Evolutionary conservation across 75 land plant species (phyloP).

Genomic region (Picea sitchensis): DNA sequence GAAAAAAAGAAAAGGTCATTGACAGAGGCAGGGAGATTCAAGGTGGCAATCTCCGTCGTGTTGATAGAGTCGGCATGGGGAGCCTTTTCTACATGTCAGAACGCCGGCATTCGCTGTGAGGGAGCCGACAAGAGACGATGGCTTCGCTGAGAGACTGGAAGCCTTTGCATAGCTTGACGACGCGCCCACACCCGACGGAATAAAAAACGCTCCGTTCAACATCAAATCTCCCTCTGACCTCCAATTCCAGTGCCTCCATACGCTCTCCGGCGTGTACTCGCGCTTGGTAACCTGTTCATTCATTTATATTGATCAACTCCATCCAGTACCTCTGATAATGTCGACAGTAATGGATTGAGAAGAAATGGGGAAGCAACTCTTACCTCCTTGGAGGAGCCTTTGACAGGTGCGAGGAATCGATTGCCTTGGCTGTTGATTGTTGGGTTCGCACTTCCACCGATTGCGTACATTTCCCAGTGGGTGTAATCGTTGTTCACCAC

Average conservation of each 20-base stretch:
- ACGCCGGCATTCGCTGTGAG: slow-evolving; percentile 25
- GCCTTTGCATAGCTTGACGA: slow-evolving; percentile 44
- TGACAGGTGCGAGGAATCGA: slow-evolving; percentile 23
- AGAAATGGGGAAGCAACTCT: background rate
- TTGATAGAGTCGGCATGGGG: background rate
- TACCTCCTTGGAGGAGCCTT: slow-evolving; percentile 8
- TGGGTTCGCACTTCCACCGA: slow-evolving; percentile 41
- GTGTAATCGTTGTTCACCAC: slow-evolving; percentile 37
- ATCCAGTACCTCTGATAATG: background rate
- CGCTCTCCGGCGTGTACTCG: slow-evolving; percentile 13
- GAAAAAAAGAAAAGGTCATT: too few relatives aligned
- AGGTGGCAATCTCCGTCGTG: too few relatives aligned
- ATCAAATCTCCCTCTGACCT: slow-evolving; percentile 55
- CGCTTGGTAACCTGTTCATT: background rate
- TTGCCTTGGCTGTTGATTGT: slow-evolving; percentile 38
- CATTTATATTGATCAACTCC: background rate
- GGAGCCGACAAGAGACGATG: slow-evolving; percentile 20
- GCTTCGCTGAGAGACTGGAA: slow-evolving; percentile 44
- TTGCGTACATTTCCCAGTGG: slow-evolving; percentile 42
- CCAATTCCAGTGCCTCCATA: slow-evolving; percentile 38
- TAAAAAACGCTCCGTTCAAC: slow-evolving; percentile 68
- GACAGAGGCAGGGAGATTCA: too few relatives aligned
- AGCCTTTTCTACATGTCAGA: slow-evolving; percentile 16
- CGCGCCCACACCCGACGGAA: slow-evolving; percentile 43
- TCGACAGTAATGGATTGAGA: background rate